Percentiles rank a stretch among this genome's conserved stretches.
phyloP scores from a whole-genome alignment of 1,284 basidiomycete species.

The Peniophora sp. region DNA sequence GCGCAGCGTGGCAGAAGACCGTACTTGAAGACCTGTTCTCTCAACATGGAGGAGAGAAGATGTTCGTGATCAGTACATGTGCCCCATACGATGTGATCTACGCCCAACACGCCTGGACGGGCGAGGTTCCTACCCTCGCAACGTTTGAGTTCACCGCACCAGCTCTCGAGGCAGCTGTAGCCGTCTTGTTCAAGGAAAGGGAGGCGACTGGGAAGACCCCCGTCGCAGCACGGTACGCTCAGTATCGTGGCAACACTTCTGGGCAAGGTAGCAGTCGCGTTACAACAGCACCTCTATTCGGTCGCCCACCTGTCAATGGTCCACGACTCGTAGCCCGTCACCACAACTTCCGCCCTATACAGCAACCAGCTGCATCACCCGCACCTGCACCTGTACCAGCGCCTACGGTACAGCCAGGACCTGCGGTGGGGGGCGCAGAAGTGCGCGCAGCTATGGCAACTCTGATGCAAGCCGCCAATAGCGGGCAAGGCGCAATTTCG shows the following conservation, averaged over 20 bases:
- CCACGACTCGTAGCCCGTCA: too few species aligned
- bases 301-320: neutral
- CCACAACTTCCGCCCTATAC: too few species aligned
- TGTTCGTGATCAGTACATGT: conserved; percentile 49
- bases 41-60: conserved; percentile 11
- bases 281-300: too few species aligned
- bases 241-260: too few species aligned
- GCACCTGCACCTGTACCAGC: too few species aligned
- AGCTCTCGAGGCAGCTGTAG: conserved; percentile 37
- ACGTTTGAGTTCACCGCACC: conserved; percentile 51
- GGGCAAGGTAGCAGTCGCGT: too few species aligned
- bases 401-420: too few species aligned
- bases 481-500: too few species aligned
- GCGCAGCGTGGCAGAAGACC: conserved; percentile 44
- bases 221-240: neutral
- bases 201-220: conserved; percentile 28
- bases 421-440: too few species aligned
- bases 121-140: conserved; percentile 24
- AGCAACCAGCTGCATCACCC: too few species aligned
- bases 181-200: conserved; percentile 36
- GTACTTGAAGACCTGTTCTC: conserved; percentile 27
- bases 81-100: conserved; percentile 49
- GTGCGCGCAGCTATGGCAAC: too few species aligned
- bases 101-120: conserved; percentile 16
- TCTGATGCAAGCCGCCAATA: too few species aligned